Conservation (phyloP, 192 early-diverging fungal genomes). For the Coemansia sp. region DNA sequence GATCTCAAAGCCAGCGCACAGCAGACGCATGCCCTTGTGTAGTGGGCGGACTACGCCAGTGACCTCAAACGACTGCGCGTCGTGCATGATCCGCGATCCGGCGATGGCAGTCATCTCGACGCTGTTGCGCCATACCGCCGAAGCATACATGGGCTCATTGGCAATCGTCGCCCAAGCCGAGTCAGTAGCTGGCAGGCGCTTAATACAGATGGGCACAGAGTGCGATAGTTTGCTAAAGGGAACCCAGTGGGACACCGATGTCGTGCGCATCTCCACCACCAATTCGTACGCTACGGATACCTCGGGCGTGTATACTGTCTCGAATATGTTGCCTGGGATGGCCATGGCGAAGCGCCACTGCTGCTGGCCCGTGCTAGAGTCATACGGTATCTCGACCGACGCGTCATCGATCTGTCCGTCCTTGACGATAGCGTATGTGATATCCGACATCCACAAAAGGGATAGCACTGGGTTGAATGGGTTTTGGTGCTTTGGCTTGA, state of each 20-base stretch:
- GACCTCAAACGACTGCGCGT: constrained; percentile 22
- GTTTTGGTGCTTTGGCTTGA: constrained; percentile 41
- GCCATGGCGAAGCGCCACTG: constrained; percentile 49
- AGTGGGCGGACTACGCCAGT: constrained; percentile 41
- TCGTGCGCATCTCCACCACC: constrained; percentile 36
- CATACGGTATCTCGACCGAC: constrained; percentile 13
- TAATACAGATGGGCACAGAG: constrained; percentile 31
- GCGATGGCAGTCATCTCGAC: constrained; percentile 46
- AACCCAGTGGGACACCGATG: constrained; percentile 13
- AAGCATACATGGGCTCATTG: constrained; percentile 37
- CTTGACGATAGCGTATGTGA: constrained; percentile 31
- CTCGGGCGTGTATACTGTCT: constrained; percentile 43
- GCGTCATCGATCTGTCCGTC: constrained; percentile 27
- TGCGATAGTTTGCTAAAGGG: constrained; percentile 25
- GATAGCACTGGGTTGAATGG: constrained; percentile 49
- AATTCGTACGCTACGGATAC: constrained; percentile 49
- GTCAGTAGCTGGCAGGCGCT: constrained; percentile 37
- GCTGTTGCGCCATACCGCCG: constrained; percentile 39
- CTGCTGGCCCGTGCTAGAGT: constrained; percentile 18
- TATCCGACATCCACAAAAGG: constrained; percentile 29
- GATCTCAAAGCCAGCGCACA: constrained; percentile 46
- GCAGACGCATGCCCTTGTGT: constrained; percentile 47
- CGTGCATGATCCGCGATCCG: constrained; percentile 35
- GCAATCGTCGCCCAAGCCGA: constrained; percentile 38
- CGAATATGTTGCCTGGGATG: constrained; percentile 42